Percentiles rank a stretch among this genome's conserved stretches.
Evolutionary conservation across 768 basidiomycete genomes (phyloP).

Genomic region (Cantharellus anzutake): DNA sequence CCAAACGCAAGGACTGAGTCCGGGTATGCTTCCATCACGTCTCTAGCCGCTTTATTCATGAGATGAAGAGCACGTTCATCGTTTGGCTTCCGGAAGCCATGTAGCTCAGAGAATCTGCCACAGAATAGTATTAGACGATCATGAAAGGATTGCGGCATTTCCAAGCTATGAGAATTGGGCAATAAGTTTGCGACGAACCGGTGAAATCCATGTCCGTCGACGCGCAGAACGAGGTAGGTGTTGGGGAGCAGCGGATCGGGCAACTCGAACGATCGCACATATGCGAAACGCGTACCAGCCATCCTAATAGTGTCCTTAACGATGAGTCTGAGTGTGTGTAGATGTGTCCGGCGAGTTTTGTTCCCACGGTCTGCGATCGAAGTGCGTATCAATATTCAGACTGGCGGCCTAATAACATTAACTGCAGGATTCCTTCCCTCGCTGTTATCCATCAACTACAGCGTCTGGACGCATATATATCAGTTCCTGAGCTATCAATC

Average conservation of each 20-base stretch:
- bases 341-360: too few relatives aligned
- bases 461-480: too few relatives aligned
- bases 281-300: conserved; percentile 86
- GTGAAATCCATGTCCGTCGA: conserved; percentile 92
- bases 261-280: conserved; percentile 78
- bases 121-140: background rate
- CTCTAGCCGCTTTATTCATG: conserved; percentile 79
- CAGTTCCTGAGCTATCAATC: too few relatives aligned
- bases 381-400: too few relatives aligned
- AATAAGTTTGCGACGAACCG: conserved; percentile 29
- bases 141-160: background rate
- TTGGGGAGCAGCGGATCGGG: conserved; percentile 71
- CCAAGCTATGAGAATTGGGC: background rate
- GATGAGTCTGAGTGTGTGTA: too few relatives aligned
- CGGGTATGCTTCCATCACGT: conserved; percentile 62
- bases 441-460: too few relatives aligned
- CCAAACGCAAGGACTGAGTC: conserved; percentile 84
- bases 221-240: conserved; percentile 65
- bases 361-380: too few relatives aligned
- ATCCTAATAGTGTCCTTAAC: conserved; percentile 22
- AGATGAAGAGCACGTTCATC: conserved; percentile 69
- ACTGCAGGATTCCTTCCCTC: too few relatives aligned
- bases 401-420: too few relatives aligned
- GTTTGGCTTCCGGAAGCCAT: conserved; percentile 79
- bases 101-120: conserved; percentile 63